A percentile compares a stretch with the other conserved stretches of the same genome.
phyloP scores from a whole-genome alignment of 495 filamentous ascomycete species.

The Tuber magnatum region DNA sequence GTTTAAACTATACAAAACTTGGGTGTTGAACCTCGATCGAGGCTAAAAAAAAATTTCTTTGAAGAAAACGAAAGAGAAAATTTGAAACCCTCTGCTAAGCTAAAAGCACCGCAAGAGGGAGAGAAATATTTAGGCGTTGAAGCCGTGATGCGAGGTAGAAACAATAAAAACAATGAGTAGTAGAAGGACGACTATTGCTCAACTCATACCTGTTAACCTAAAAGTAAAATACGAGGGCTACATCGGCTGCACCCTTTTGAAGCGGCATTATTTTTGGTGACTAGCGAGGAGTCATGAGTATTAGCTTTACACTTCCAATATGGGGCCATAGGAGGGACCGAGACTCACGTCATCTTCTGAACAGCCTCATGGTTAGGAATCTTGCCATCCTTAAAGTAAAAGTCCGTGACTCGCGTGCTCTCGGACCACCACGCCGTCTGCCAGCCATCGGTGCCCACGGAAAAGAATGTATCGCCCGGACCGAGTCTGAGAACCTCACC shows the following conservation, averaged over 20 bases:
- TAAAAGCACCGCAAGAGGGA: background rate
- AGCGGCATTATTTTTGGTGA: background rate
- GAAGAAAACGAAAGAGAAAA: background rate
- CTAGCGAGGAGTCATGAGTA: background rate
- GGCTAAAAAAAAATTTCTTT: too few relatives aligned
- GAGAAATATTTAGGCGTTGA: background rate
- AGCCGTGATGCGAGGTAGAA: background rate
- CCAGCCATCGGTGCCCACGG: background rate
- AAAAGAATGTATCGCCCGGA: background rate
- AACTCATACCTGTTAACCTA: background rate
- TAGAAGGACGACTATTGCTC: background rate
- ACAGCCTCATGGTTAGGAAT: background rate
- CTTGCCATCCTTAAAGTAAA: background rate
- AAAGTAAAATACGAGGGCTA: background rate
- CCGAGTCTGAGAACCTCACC: background rate
- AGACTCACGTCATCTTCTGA: background rate
- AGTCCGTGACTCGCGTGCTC: background rate
- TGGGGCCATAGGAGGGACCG: background rate
- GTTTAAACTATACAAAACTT: background rate
- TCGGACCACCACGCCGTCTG: background rate
- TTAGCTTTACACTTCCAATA: background rate
- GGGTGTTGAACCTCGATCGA: background rate
- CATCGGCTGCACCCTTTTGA: background rate
- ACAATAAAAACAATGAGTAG: background rate
- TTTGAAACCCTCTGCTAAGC: background rate